Percentiles rank a stretch among this genome's conserved stretches.
phyloP scores from a whole-genome alignment of 352 stramenopile genomes.

The Pelagophyceae sp. region DNA sequence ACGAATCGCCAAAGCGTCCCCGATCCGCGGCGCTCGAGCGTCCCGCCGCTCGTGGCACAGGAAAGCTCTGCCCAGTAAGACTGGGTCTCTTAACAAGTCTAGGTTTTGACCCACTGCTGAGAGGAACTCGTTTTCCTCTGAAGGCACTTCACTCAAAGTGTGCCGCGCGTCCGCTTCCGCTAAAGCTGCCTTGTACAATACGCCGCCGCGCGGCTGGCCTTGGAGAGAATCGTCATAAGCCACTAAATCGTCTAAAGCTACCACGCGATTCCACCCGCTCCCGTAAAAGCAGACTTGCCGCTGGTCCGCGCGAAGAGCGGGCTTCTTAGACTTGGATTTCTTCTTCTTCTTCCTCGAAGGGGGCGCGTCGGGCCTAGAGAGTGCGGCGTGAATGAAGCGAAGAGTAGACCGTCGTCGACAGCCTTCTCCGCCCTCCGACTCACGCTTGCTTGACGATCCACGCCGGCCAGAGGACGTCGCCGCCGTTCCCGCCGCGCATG shows the following conservation, averaged over 20 bases:
- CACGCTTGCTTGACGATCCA: neutral
- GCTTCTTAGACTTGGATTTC: neutral
- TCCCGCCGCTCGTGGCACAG: neutral
- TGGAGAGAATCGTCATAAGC: neutral
- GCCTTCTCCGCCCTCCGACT: neutral
- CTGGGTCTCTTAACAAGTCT: neutral
- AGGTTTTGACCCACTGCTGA: neutral
- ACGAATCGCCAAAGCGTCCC: neutral
- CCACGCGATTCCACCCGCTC: neutral
- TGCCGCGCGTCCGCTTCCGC: conserved; percentile 2
- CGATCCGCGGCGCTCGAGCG: neutral
- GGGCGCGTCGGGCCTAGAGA: neutral
- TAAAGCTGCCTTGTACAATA: neutral
- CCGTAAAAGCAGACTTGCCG: conserved; percentile 7
- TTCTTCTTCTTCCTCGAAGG: neutral
- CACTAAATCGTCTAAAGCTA: neutral
- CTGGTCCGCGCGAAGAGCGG: neutral
- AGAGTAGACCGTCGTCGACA: neutral
- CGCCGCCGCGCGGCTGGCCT: neutral
- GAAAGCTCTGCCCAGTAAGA: neutral
- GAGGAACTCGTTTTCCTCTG: neutral
- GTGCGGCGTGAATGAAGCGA: neutral
- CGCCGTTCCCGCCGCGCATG: neutral
- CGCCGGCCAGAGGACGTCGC: neutral
- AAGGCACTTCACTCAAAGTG: neutral